A percentile compares a stretch with the other conserved stretches of the same genome.
Conservation (phyloP, 768 basidiomycete genomes). For the Cystobasidium onofrii region DNA sequence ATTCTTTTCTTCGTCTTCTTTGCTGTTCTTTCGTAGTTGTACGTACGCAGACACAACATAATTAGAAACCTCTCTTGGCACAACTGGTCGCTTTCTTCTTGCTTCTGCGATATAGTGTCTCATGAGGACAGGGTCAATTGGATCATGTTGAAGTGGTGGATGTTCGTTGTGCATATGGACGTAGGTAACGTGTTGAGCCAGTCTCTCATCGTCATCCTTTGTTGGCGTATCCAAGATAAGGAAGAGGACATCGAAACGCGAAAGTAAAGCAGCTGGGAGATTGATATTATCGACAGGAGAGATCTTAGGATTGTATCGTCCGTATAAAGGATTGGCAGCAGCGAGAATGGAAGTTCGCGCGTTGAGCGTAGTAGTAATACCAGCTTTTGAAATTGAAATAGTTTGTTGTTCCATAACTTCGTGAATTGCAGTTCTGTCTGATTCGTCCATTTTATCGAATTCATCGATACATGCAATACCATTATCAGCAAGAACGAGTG, state of each 20-base stretch:
- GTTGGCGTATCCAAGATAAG: constrained; percentile 92
- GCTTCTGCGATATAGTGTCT: constrained; percentile 92
- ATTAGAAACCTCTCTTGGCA: constrained; percentile 75
- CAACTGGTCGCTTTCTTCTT: constrained; percentile 76
- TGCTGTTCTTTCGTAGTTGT: constrained; percentile 81
- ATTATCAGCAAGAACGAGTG: constrained; percentile 96
- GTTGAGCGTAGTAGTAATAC: constrained; percentile 95
- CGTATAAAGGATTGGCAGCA: constrained; percentile 94
- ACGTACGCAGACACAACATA: constrained; percentile 96
- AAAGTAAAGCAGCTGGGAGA: constrained; percentile 87
- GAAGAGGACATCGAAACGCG: constrained; percentile 92
- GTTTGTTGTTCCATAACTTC: constrained; percentile 99
- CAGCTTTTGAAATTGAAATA: constrained; percentile 97
- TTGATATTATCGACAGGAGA: constrained; percentile 99
- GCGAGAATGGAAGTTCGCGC: constrained; percentile 95
- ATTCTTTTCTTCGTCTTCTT: constrained; percentile 78
- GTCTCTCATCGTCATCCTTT: constrained; percentile 86
- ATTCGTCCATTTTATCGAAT: constrained; percentile 99
- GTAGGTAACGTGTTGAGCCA: constrained; percentile 93
- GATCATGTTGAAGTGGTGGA: constrained; percentile 72
- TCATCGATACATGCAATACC: constrained; percentile 99
- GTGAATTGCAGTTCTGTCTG: constrained; percentile 94
- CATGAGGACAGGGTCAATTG: constrained; percentile 78
- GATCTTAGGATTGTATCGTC: constrained; percentile 93
- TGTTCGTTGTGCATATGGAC: constrained; percentile 95